Percentiles rank a stretch among this genome's conserved stretches.
Evolutionary conservation across 306 rosid genomes (phyloP).

Genomic region (Quercus wislizeni): DNA sequence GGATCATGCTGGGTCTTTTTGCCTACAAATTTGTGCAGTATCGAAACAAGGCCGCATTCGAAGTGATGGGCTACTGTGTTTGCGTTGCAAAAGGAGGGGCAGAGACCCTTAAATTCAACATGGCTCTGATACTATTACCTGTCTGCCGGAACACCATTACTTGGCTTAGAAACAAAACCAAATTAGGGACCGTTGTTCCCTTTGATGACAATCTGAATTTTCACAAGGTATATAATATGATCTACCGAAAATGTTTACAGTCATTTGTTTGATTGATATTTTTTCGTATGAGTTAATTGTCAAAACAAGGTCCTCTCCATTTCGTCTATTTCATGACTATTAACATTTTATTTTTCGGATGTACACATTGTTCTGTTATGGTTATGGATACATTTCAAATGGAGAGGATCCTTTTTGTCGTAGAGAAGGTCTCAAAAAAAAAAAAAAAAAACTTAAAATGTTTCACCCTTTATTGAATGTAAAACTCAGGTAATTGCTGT

Average conservation of each 20-base stretch:
- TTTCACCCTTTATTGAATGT: not conserved
- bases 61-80: conserved; percentile 57
- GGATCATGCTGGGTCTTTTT: conserved; percentile 31
- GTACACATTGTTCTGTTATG: too few species aligned
- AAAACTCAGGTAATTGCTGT: conserved; percentile 31
- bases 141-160: conserved; percentile 70
- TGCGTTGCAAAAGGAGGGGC: conserved; percentile 64
- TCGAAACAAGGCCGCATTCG: conserved; percentile 31
- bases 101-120: conserved; percentile 61
- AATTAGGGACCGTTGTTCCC: conserved; percentile 42
- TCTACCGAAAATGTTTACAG: not conserved
- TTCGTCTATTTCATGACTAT: not conserved
- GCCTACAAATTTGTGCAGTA: conserved; percentile 55
- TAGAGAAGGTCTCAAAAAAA: too few species aligned
- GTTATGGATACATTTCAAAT: too few species aligned
- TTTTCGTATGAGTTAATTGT: not conserved
- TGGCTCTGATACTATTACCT: conserved; percentile 54
- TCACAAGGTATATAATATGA: conserved; percentile 31
- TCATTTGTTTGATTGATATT: not conserved
- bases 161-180: conserved; percentile 66
- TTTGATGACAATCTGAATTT: conserved; percentile 61
- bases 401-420: too few species aligned
- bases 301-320: too few species aligned
- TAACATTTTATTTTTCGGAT: not conserved
- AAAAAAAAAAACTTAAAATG: not conserved